Evolutionary conservation across 2,329 filamentous ascomycete species (phyloP).

Genomic region (Ophiostoma sp.): DNA sequence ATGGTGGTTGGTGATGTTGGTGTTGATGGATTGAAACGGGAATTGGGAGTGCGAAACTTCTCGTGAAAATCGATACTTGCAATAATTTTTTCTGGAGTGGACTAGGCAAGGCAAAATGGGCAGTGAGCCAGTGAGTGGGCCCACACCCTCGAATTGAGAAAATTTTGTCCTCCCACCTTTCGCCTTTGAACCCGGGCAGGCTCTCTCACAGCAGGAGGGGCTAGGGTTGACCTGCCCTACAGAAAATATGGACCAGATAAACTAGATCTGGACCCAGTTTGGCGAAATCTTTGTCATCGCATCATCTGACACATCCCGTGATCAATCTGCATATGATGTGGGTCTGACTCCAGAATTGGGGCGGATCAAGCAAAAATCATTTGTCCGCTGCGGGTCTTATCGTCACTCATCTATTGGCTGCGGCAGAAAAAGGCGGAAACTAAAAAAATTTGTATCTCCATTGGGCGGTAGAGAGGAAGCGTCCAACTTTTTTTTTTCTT

Average conservation of each 20-base stretch:
- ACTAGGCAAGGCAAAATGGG: constrained; percentile 17
- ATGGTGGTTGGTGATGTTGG: constrained; percentile 24
- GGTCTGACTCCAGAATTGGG: background rate
- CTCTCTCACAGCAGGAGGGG: constrained; percentile 20
- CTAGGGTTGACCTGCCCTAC: constrained; percentile 28
- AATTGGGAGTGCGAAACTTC: constrained; percentile 23
- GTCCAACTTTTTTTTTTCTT: constrained; percentile 24
- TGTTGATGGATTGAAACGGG: constrained; percentile 23
- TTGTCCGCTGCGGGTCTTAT: constrained; percentile 21
- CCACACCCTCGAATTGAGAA: constrained; percentile 18
- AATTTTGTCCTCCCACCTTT: constrained; percentile 20
- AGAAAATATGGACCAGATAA: background rate
- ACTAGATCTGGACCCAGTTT: background rate
- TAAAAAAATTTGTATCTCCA: constrained; percentile 24
- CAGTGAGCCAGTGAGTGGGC: constrained; percentile 10
- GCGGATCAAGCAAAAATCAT: constrained; percentile 21
- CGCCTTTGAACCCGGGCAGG: constrained; percentile 15
- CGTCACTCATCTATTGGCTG: constrained; percentile 20
- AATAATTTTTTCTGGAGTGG: constrained; percentile 26
- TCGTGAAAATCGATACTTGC: constrained; percentile 23
- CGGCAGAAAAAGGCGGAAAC: constrained; percentile 25
- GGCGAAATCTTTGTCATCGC: background rate
- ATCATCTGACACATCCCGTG: constrained; percentile 18
- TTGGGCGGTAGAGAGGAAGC: constrained; percentile 15
- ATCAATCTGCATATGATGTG: background rate